Evolutionary conservation across 2,329 filamentous ascomycete species (phyloP), one percentile per base, ranked within the genome.

Genomic region (Seiridium cupressi): DNA sequence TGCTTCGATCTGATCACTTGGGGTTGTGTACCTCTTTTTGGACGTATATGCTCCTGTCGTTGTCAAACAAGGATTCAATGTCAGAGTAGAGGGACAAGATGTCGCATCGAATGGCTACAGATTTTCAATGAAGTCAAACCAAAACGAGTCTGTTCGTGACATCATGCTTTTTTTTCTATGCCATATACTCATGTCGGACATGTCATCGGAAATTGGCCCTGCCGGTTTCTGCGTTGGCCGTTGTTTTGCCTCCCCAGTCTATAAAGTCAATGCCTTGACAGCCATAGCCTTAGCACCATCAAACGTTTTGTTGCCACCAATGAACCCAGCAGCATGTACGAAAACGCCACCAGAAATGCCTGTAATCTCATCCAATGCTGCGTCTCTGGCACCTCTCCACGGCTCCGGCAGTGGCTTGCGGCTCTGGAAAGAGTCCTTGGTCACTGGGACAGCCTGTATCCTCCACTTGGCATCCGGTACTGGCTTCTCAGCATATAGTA

Each of bases 271-370:
- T 2, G 90, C 89, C 81, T 90, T 92, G 74, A 83, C 77, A 4
- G 93, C 93, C 92, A 98, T 96, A 60, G 88, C 86, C 73, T 92
- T 84, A 34, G 88, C 93, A 36, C 95, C 95, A 63, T 96, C 92
- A 69, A 91, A 95, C 0, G 90, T 96, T 82, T 91, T 89, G 77
- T 97, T 96, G 2, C 95, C 95, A 18, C 95, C 95, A 71, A 98
- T 98, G 78, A 99, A 99, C 35, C 95, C 95, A 57, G 90, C 89
- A 3, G 93, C 93, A 73, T 99, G 95, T 36, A 97, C 90, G 73
- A 99, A 99, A 35, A 99, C 89, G 63, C 91, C 89, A 5, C 93
- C 92, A 4, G 81, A 79, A 35, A 92, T 81, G 42, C 88, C 87
- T 32, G 84, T 79, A 13, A 93, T 82, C 66, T 84, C 83, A 74